A percentile compares a stretch with the other conserved stretches of the same genome.
Evolutionary conservation across 495 filamentous ascomycete genomes (phyloP).

Genomic region (Cercophora samala): DNA sequence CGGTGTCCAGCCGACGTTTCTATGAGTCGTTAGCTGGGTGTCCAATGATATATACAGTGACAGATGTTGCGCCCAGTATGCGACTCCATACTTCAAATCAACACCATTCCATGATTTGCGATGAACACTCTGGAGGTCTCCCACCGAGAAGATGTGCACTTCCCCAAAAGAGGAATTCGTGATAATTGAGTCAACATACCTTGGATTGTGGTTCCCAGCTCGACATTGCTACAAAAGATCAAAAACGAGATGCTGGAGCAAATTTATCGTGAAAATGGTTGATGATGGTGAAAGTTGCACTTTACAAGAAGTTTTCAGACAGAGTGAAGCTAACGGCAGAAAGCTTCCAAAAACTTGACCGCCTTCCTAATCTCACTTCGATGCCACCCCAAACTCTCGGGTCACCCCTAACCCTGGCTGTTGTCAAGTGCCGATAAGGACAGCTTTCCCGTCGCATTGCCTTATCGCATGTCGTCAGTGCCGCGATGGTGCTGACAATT

Average conservation of each 20-base stretch:
- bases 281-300: background rate
- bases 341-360: slow-evolving; percentile 30
- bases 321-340: slow-evolving; percentile 27
- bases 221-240: slow-evolving; percentile 6
- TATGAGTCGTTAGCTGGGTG: slow-evolving; percentile 19
- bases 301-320: slow-evolving; percentile 11
- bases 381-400: background rate
- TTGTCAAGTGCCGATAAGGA: slow-evolving; percentile 22
- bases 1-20: slow-evolving; percentile 43
- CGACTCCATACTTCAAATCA: background rate
- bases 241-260: background rate
- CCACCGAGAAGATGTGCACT: background rate
- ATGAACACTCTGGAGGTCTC: too few species aligned
- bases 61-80: background rate
- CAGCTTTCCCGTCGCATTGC: slow-evolving; percentile 27
- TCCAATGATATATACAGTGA: background rate
- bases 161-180: background rate
- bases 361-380: slow-evolving; percentile 14
- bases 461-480: background rate
- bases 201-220: slow-evolving; percentile 25
- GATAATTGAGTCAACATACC: slow-evolving; percentile 14
- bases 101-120: too few species aligned
- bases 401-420: slow-evolving; percentile 16
- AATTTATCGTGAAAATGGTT: background rate
- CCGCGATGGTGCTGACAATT: background rate